phyloP scores from a whole-genome alignment of 306 rosid genomes.

The Rosa chinensis region DNA sequence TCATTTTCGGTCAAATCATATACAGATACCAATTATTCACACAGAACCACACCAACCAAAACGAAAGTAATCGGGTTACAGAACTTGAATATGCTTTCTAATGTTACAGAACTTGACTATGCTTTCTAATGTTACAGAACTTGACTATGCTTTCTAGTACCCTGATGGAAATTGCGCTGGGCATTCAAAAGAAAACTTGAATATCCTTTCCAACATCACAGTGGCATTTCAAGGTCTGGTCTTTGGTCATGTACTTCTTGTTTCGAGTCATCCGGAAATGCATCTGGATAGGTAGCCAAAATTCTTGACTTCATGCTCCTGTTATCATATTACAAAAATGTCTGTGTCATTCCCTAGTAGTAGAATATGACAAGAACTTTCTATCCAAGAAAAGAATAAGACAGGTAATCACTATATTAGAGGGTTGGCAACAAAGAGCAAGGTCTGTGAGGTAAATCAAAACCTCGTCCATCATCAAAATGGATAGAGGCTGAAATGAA shows the following conservation, averaged over 20 bases:
- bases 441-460: not conserved
- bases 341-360: not conserved
- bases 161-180: not conserved
- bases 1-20: not conserved
- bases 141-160: not conserved
- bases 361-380: not conserved
- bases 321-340: conserved; percentile 17
- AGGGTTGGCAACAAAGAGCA: not conserved
- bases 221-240: conserved; percentile 88
- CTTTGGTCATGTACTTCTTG: conserved; percentile 61
- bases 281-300: conserved; percentile 75
- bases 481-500: not conserved
- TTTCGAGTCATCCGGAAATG: conserved; percentile 61
- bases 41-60: not conserved
- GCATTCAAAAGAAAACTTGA: not conserved
- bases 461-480: not conserved
- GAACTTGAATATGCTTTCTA: not conserved
- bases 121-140: not conserved
- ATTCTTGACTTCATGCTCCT: conserved; percentile 87
- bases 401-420: not conserved
- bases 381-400: not conserved
- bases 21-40: not conserved
- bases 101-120: not conserved
- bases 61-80: not conserved
- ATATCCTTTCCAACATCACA: conserved; percentile 22